Evolutionary conservation across 805 yeast genomes (phyloP).

Genomic region (Metschnikowia similis): DNA sequence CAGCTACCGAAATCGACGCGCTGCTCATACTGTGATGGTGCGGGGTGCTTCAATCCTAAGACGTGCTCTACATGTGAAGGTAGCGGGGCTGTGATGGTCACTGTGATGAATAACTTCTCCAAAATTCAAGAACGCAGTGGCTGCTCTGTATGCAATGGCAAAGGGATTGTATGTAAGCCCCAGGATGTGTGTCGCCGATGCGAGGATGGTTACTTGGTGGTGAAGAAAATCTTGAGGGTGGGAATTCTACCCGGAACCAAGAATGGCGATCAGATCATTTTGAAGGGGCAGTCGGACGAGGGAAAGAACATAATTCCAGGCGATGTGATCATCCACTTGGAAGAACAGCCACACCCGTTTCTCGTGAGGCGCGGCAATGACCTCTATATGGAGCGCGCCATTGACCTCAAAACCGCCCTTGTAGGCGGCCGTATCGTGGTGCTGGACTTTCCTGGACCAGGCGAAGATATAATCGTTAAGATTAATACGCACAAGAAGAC

Average conservation of each 20-base stretch:
- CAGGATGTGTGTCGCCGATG: conserved; percentile 25
- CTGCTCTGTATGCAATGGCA: conserved; percentile 34
- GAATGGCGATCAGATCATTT: conserved; percentile 47
- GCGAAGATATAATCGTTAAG: conserved; percentile 25
- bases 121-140: conserved; percentile 32
- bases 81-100: conserved; percentile 44
- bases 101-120: conserved; percentile 39
- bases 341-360: conserved; percentile 33
- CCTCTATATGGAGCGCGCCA: conserved; percentile 39
- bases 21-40: conserved; percentile 50
- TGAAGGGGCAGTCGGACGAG: conserved; percentile 65
- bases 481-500: conserved; percentile 35
- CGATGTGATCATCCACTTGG: conserved; percentile 56
- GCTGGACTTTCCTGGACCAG: conserved; percentile 29
- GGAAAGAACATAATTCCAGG: conserved; percentile 58
- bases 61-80: conserved; percentile 40
- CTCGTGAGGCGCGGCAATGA: conserved; percentile 44
- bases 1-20: conserved; percentile 47
- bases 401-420: conserved; percentile 52
- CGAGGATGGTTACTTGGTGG: conserved; percentile 40
- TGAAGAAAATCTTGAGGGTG: conserved; percentile 48
- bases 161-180: conserved; percentile 25
- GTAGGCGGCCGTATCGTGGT: conserved; percentile 50
- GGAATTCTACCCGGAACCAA: conserved; percentile 54
- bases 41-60: conserved; percentile 43